Conservation (phyloP, 352 stramenopile species). For the Phytopythium aichiense region DNA sequence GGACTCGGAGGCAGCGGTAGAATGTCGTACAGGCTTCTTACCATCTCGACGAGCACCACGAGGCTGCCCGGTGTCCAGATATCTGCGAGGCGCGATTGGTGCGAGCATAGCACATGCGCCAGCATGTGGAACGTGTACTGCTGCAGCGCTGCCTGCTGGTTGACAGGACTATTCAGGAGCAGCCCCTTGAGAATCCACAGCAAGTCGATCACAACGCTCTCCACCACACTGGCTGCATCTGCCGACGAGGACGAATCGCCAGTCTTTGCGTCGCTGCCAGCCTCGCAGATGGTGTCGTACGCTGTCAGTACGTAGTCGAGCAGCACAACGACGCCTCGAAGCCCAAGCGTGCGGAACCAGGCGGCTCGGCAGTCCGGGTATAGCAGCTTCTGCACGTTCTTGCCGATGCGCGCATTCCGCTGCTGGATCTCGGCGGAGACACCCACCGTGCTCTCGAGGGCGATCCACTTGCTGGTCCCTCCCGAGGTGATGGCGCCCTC, state of each 20-base stretch:
- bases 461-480: conserved; percentile 56
- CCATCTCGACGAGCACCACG: conserved; percentile 61
- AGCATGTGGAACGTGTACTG: conserved; percentile 69
- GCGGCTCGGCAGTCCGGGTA: conserved; percentile 33
- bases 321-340: conserved; percentile 47
- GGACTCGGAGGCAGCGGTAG: conserved; percentile 22
- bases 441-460: conserved; percentile 46
- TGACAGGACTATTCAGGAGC: conserved; percentile 44
- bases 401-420: conserved; percentile 56
- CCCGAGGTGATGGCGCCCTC: conserved; percentile 42
- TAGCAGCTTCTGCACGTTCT: conserved; percentile 44
- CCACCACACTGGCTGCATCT: conserved; percentile 23
- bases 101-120: conserved; percentile 47
- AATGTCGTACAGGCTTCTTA: conserved; percentile 51
- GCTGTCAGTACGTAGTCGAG: conserved; percentile 62
- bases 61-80: conserved; percentile 70
- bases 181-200: conserved; percentile 68
- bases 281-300: conserved; percentile 29
- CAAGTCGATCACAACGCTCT: conserved; percentile 55
- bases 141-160: conserved; percentile 53
- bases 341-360: conserved; percentile 55
- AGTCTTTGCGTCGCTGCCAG: neutral
- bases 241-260: neutral
- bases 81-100: conserved; percentile 26
- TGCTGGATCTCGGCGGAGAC: conserved; percentile 73